A percentile compares a stretch with the other conserved stretches of the same genome.
These are phyloP conservation scores for Fusarium tanahbumbuense DNA, from an alignment of 2,329 filamentous ascomycete species.

Conservation along the genomic window DNA sequence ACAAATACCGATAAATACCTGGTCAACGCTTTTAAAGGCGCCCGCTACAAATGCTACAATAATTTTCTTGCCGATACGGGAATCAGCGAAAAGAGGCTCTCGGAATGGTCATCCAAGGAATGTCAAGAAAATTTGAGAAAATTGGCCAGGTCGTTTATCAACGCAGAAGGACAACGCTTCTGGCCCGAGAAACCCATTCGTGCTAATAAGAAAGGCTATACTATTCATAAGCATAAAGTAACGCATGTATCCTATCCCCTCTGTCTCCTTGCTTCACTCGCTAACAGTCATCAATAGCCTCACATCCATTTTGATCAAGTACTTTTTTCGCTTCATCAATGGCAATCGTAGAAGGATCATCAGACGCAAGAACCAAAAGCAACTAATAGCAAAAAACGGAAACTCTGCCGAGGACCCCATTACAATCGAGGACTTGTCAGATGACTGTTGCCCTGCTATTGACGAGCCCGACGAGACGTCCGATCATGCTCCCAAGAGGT, in stretches of 20 bases:
- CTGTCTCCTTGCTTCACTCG: not conserved
- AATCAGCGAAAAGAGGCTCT: not conserved
- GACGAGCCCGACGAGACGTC: not conserved
- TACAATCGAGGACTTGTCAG: not conserved
- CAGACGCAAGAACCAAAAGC: not conserved
- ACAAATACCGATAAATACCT: not conserved
- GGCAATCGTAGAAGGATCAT: not conserved
- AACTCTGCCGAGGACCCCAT: not conserved
- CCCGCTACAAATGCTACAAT: not conserved
- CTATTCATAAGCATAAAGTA: not conserved
- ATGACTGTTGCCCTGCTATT: not conserved
- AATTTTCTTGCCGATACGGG: not conserved
- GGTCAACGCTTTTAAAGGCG: not conserved
- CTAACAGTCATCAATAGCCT: not conserved
- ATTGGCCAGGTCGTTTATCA: slow-evolving; percentile 13
- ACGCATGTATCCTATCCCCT: not conserved
- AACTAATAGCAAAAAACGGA: not conserved
- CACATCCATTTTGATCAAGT: not conserved
- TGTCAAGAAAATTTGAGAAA: not conserved
- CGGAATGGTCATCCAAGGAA: not conserved
- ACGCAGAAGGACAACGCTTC: not conserved
- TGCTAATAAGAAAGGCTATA: slow-evolving; percentile 1
- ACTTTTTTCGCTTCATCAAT: not conserved
- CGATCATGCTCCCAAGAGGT: not conserved
- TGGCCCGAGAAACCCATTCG: slow-evolving; percentile 19